Evolutionary conservation across 2,329 filamentous ascomycete species (phyloP).

Genomic region (Periconia macrospinosa): DNA sequence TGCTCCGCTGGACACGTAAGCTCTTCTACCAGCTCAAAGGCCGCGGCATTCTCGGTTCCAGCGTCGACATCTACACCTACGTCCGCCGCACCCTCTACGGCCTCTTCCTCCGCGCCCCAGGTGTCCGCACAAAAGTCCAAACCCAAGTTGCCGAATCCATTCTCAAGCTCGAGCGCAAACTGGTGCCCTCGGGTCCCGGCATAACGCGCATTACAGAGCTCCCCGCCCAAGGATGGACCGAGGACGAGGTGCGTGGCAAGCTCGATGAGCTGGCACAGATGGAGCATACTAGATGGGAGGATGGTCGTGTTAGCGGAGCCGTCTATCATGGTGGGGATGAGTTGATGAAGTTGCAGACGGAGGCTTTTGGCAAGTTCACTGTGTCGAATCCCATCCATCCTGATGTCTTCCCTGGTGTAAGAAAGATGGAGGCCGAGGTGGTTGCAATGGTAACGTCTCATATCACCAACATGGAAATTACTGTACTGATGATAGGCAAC

Average conservation of each 20-base stretch:
- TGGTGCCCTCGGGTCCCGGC: conserved; percentile 72
- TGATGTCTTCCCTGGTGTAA: conserved; percentile 94
- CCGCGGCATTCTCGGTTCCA: conserved; percentile 79
- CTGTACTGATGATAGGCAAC: conserved; percentile 7
- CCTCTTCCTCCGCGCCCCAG: conserved; percentile 81
- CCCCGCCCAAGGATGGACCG: conserved; percentile 80
- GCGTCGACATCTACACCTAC: conserved; percentile 72
- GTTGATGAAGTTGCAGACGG: conserved; percentile 80
- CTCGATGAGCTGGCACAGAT: conserved; percentile 77
- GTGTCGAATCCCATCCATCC: conserved; percentile 97
- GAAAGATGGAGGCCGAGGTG: conserved; percentile 99
- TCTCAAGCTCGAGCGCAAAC: conserved; percentile 78
- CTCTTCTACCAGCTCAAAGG: conserved; percentile 83
- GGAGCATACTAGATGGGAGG: conserved; percentile 96
- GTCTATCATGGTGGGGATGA: conserved; percentile 93
- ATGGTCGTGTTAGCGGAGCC: conserved; percentile 89
- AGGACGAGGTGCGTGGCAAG: conserved; percentile 78
- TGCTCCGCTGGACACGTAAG: conserved; percentile 80
- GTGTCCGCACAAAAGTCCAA: conserved; percentile 82
- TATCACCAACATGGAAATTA: not conserved
- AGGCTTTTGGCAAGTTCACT: conserved; percentile 92
- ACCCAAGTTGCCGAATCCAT: conserved; percentile 81
- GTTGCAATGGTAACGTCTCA: conserved; percentile 77
- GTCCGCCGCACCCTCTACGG: conserved; percentile 76
- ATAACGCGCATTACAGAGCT: conserved; percentile 74